These are phyloP conservation scores for Tephrocybe sp. DNA, from an alignment of 768 basidiomycete genomes.

Conservation along the genomic window DNA sequence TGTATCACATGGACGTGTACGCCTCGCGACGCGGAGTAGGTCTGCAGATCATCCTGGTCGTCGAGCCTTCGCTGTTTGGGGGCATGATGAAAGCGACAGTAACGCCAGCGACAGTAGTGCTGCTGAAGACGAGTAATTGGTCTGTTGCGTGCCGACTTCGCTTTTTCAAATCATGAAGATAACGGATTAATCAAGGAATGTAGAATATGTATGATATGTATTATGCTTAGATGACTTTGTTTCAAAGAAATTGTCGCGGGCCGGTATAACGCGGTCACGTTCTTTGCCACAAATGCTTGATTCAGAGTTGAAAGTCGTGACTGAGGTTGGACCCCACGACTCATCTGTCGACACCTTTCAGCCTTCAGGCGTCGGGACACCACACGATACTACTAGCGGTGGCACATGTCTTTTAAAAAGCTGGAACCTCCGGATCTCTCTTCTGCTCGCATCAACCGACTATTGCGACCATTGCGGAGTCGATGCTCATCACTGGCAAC, in stretches of 20 bases:
- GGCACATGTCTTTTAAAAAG: conserved; percentile 10
- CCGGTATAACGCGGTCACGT: too few relatives aligned
- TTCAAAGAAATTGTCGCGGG: too few relatives aligned
- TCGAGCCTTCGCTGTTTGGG: conserved; percentile 82
- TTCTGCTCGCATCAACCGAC: conserved; percentile 21
- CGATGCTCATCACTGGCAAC: conserved; percentile 21
- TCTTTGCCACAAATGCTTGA: too few relatives aligned
- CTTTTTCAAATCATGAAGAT: too few relatives aligned
- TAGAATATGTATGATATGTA: too few relatives aligned
- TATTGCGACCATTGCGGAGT: conserved; percentile 23
- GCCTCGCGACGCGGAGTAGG: conserved; percentile 32
- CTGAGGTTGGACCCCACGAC: too few relatives aligned
- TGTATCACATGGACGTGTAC: conserved; percentile 28
- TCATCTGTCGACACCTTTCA: too few relatives aligned
- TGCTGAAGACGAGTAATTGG: conserved; percentile 9
- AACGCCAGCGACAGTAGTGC: conserved; percentile 72
- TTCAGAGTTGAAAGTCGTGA: too few relatives aligned
- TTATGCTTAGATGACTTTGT: too few relatives aligned
- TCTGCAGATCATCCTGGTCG: conserved; percentile 41
- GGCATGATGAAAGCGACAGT: conserved; percentile 87
- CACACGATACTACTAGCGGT: neutral
- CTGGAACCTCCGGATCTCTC: conserved; percentile 15
- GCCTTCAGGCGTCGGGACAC: too few relatives aligned
- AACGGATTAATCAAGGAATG: too few relatives aligned
- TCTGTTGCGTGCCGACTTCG: too few relatives aligned